These are phyloP conservation scores for Saccharomyces mikatae DNA, from an alignment of 805 yeast species.

Conservation along the genomic window DNA sequence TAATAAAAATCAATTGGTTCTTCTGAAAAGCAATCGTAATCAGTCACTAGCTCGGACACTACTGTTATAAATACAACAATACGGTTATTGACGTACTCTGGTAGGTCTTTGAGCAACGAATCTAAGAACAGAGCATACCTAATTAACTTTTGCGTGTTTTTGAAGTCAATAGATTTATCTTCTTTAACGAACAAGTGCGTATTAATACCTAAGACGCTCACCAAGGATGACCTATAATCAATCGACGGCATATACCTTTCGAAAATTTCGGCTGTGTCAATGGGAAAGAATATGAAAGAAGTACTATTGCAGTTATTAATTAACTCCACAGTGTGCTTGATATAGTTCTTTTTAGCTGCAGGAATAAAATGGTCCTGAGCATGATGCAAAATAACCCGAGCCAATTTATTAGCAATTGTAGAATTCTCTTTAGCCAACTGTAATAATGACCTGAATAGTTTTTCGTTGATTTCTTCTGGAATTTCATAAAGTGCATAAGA, in stretches of 20 bases:
- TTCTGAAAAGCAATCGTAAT: slow-evolving; percentile 30
- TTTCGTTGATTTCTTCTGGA: slow-evolving; percentile 7
- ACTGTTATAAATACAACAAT: slow-evolving; percentile 27
- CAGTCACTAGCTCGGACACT: slow-evolving; percentile 32
- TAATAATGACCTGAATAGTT: slow-evolving; percentile 7
- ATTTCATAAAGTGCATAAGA: slow-evolving; percentile 7
- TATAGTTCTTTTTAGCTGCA: not conserved
- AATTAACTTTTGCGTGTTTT: slow-evolving; percentile 12
- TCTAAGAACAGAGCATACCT: slow-evolving; percentile 24
- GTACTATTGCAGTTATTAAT: slow-evolving; percentile 11
- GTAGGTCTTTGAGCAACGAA: slow-evolving; percentile 9
- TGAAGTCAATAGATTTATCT: slow-evolving; percentile 9
- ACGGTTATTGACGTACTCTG: slow-evolving; percentile 7
- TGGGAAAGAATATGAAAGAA: slow-evolving; percentile 9
- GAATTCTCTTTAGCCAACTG: slow-evolving; percentile 7
- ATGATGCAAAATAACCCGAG: slow-evolving; percentile 8
- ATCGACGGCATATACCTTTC: slow-evolving; percentile 25
- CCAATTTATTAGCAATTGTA: slow-evolving; percentile 9
- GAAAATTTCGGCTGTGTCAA: slow-evolving; percentile 14
- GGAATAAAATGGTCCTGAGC: slow-evolving; percentile 2
- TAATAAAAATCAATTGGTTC: slow-evolving; percentile 14
- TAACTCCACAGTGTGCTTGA: slow-evolving; percentile 9
- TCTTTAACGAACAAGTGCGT: slow-evolving; percentile 24
- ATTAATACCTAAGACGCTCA: slow-evolving; percentile 40
- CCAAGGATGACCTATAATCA: slow-evolving; percentile 36